phyloP scores from a whole-genome alignment of 108 stramenopile genomes.

The Skeletonema menzelii region DNA sequence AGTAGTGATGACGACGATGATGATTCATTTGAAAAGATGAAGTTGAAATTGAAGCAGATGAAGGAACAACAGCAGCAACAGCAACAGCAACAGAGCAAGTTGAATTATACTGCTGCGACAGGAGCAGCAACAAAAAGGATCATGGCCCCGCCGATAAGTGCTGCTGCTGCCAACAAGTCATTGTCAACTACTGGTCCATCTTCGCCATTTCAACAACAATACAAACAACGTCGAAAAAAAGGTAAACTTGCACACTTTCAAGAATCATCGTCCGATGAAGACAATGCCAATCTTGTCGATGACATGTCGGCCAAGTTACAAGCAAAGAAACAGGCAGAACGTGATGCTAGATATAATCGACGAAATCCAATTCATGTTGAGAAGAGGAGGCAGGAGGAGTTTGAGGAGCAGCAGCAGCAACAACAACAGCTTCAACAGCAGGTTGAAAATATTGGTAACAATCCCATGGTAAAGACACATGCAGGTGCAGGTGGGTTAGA shows the following conservation, averaged over 20 bases:
- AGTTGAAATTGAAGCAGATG: not conserved
- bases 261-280: not conserved
- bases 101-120: no score
- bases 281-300: not conserved
- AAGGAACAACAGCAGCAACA: not conserved
- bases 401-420: not conserved
- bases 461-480: not conserved
- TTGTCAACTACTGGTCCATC: not conserved
- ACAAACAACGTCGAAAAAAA: not conserved
- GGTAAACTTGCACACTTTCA: not conserved
- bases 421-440: not conserved
- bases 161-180: no score
- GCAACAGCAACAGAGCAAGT: no score
- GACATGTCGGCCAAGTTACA: not conserved
- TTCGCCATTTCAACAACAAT: not conserved
- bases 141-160: no score
- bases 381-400: conserved; percentile 11
- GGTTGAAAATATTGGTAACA: not conserved
- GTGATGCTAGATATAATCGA: not conserved
- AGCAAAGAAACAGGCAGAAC: not conserved
- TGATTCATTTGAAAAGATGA: not conserved
- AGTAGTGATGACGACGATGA: not conserved
- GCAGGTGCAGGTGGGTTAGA: conserved; percentile 16
- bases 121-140: no score
- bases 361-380: conserved; percentile 8